These are phyloP conservation scores for Phytophthora chlamydospora DNA, from an alignment of 352 stramenopile genomes.

Conservation along the genomic window DNA sequence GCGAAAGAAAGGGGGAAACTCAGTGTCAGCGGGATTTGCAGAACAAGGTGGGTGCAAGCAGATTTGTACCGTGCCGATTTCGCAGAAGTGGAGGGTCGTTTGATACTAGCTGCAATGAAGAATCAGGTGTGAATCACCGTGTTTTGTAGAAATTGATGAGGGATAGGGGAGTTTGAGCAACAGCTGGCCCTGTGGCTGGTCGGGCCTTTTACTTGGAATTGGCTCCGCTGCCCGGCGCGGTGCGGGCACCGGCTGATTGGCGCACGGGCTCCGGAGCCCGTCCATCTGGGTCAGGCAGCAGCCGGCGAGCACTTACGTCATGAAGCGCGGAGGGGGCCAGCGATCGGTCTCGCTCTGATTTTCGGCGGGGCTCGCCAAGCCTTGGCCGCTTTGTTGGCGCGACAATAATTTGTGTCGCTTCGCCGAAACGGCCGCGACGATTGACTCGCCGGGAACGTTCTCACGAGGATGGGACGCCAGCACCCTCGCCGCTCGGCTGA, in stretches of 20 bases:
- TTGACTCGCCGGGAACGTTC: slow-evolving; percentile 34
- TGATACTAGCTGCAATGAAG: not conserved
- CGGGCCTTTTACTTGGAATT: slow-evolving; percentile 12
- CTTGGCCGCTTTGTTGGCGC: not conserved
- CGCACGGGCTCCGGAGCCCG: slow-evolving; percentile 8
- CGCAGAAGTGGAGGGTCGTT: not conserved
- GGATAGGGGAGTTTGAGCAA: not conserved
- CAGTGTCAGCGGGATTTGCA: slow-evolving; percentile 10
- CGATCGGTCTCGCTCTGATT: not conserved
- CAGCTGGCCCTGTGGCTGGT: slow-evolving; percentile 11
- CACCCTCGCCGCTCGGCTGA: slow-evolving; percentile 8
- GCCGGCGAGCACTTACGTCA: slow-evolving; percentile 12
- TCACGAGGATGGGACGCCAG: slow-evolving; percentile 18
- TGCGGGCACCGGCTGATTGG: slow-evolving; percentile 30
- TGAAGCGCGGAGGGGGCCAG: not conserved
- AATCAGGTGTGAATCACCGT: slow-evolving; percentile 11
- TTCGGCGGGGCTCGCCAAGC: not conserved
- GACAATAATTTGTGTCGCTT: slow-evolving; percentile 36
- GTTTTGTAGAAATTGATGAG: slow-evolving; percentile 5
- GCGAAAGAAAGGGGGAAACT: slow-evolving; percentile 36
- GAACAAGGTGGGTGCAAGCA: not conserved
- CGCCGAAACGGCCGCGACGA: slow-evolving; percentile 23
- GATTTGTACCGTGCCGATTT: not conserved
- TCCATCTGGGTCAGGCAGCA: slow-evolving; percentile 7
- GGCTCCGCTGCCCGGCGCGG: slow-evolving; percentile 5